Evolutionary conservation across 108 stramenopile genomes (phyloP).

Genomic region (Stephanodiscus minutulus): DNA sequence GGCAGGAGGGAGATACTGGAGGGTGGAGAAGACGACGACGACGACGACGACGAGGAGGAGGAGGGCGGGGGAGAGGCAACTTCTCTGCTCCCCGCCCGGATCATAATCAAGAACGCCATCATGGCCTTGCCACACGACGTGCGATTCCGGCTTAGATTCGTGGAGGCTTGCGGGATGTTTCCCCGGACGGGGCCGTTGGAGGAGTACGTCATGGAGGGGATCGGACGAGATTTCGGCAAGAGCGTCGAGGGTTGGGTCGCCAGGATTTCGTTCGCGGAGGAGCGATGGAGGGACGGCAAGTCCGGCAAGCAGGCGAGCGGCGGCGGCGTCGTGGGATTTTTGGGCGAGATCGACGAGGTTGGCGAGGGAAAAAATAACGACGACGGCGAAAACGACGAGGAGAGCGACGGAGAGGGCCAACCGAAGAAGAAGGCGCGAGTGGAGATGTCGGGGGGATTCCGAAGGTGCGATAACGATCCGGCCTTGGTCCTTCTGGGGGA

Average conservation of each 20-base stretch:
- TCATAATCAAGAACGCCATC: constrained; percentile 82
- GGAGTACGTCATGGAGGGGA: constrained; percentile 52
- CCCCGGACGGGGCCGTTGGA: constrained; percentile 65
- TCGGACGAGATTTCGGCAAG: constrained; percentile 62
- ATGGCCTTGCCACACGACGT: constrained; percentile 63
- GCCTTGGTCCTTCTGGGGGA: constrained; percentile 59
- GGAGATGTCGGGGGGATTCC: neutral
- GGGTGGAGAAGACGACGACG: constrained; percentile 25
- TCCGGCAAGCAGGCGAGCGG: constrained; percentile 21
- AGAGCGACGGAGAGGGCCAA: constrained; percentile 12
- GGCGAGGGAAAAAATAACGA: constrained; percentile 17
- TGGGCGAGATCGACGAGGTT: constrained; percentile 23
- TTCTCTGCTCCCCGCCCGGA: constrained; percentile 44
- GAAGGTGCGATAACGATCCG: constrained; percentile 21
- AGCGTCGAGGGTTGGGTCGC: constrained; percentile 84
- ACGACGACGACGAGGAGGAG: neutral
- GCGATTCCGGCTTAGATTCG: constrained; percentile 69
- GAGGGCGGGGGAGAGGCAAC: constrained; percentile 3
- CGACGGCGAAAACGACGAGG: neutral
- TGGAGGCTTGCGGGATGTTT: constrained; percentile 73
- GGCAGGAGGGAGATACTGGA: constrained; percentile 68
- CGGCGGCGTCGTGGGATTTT: neutral
- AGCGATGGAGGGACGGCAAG: constrained; percentile 21
- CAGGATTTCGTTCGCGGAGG: constrained; percentile 53
- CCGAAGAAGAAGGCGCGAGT: constrained; percentile 49